Evolutionary conservation across 768 basidiomycete genomes (phyloP), one percentile per base, ranked within the genome.

Genomic region (Astraeus odoratus): DNA sequence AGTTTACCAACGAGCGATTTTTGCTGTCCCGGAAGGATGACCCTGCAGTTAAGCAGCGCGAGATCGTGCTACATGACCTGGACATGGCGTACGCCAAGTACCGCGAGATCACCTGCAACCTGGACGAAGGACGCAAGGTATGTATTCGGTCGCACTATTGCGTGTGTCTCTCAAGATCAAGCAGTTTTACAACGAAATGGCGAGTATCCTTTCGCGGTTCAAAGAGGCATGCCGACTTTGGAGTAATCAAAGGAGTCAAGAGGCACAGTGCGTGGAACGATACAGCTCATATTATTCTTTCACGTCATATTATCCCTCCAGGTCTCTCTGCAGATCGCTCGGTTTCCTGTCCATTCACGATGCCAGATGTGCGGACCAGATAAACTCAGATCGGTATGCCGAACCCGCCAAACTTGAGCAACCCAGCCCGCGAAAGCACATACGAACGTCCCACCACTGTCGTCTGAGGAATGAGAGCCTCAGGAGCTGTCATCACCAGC

Each of bases 141-240:
- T 12, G 66, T 50, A 22, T 26, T 25, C 19, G 22, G 2, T 34
- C 5, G 9, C 26, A 19, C 35, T 13, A 29, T 38, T 40, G 40
- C 13, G 22, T 31, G 37, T 8, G 27, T 31, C n/a, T n/a, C n/a
- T n/a, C n/a, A n/a, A n/a, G n/a, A n/a, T 8, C 3, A 0, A 30
- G n/a, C 50, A 93, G 86, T 98, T 97, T 58, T 95, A 99, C 60
- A 92, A 90, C 50, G 86, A 89, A 55, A 75, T 98, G 44, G 74
- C 78, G 3, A 76, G 71, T 9, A 78, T 94, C 36, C 61, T 95
- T 1, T 66, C 72, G 5, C 76, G 82, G 49, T 88, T 91, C 69
- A 85, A 80, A 59, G 83, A 84, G 43, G 72, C 72, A 2, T 92
- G 88, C 60, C 77, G 76, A 53, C 71, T 72, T 4, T 96, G 90